These are phyloP conservation scores for Sherardia arvensis DNA, from an alignment of 257 asterid genomes.

Conservation along the genomic window DNA sequence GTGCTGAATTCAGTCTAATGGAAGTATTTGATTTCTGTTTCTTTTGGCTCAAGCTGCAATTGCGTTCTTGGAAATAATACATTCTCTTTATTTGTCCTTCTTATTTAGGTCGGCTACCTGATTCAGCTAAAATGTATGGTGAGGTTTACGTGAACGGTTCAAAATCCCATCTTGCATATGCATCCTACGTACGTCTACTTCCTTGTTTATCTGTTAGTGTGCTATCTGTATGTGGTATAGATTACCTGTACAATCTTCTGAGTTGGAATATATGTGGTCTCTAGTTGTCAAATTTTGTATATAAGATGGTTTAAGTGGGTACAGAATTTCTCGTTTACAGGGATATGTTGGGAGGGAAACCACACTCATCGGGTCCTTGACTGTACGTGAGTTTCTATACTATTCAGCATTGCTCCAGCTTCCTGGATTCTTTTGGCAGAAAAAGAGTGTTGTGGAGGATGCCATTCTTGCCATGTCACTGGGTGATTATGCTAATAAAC, in stretches of 20 bases:
- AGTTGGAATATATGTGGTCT: neutral
- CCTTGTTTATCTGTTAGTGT: slow-evolving; percentile 4
- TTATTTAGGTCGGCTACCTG: slow-evolving; percentile 74
- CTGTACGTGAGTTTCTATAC: slow-evolving; percentile 98
- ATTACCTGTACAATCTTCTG: neutral
- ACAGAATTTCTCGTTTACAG: slow-evolving; percentile 29
- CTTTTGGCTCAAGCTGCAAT: neutral
- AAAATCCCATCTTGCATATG: slow-evolving; percentile 62
- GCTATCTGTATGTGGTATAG: neutral
- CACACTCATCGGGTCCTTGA: slow-evolving; percentile 80
- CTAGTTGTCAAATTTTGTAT: neutral
- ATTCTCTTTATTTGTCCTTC: slow-evolving; percentile 4
- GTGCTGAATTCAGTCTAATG: slow-evolving; percentile 13
- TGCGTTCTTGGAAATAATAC: neutral
- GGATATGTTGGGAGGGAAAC: slow-evolving; percentile 93
- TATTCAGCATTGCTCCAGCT: slow-evolving; percentile 96
- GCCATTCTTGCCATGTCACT: slow-evolving; percentile 87
- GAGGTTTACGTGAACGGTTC: slow-evolving; percentile 86
- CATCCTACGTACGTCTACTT: slow-evolving; percentile 70
- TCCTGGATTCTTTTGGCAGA: slow-evolving; percentile 71
- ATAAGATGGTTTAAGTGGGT: slow-evolving; percentile 15
- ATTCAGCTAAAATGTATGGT: slow-evolving; percentile 72
- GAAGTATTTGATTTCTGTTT: neutral
- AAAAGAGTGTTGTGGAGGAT: slow-evolving; percentile 78
- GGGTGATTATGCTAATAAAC: slow-evolving; percentile 88